Evolutionary conservation across 208 protist species (phyloP).

Genomic region (Acanthamoeba triangularis): DNA sequence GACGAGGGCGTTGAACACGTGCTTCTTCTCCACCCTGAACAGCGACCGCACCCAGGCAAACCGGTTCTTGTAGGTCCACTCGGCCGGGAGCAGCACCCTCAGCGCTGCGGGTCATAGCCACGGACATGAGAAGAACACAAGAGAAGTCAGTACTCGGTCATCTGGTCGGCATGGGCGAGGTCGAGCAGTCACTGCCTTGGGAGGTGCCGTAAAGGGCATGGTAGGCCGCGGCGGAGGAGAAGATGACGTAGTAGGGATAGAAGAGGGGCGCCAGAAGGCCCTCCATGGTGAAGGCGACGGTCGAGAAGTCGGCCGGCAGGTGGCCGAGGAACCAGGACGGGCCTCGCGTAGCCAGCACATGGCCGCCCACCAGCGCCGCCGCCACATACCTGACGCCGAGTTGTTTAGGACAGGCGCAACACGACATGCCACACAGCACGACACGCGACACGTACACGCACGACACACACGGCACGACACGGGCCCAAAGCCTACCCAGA

Average conservation of each 20-base stretch:
- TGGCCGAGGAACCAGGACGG: slow-evolving; percentile 21
- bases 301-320: slow-evolving; percentile 22
- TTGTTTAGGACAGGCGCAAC: neutral
- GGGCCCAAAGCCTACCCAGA: neutral
- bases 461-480: neutral
- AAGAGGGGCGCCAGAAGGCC: neutral
- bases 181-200: neutral
- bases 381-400: neutral
- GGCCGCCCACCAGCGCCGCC: neutral
- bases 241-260: neutral
- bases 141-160: neutral
- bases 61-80: neutral
- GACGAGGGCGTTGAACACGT: neutral
- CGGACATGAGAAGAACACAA: neutral
- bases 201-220: neutral
- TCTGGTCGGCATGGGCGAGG: neutral
- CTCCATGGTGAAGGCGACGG: neutral
- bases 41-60: neutral
- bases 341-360: neutral
- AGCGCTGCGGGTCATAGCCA: neutral
- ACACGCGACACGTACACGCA: neutral
- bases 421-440: neutral
- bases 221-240: slow-evolving; percentile 3
- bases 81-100: neutral
- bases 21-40: slow-evolving; percentile 2